Conservation (phyloP, 2,329 filamentous ascomycete genomes). For the Pestalotiopsis sp. region DNA sequence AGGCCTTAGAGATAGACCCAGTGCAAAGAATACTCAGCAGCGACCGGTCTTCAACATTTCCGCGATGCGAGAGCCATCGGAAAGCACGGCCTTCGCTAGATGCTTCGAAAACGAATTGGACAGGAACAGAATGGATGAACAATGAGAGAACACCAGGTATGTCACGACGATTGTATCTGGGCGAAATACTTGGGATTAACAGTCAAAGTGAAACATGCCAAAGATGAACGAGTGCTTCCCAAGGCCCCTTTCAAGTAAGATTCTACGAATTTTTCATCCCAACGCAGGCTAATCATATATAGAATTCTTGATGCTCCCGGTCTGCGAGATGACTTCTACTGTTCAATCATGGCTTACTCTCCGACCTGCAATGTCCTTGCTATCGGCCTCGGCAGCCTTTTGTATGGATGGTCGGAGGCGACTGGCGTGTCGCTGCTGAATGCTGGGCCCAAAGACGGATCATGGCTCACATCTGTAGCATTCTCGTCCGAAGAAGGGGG, state of each 20-base stretch:
- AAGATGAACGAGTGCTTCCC: slow-evolving; percentile 56
- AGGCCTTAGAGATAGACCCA: slow-evolving; percentile 80
- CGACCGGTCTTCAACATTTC: slow-evolving; percentile 31
- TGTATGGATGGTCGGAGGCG: slow-evolving; percentile 89
- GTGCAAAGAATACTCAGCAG: slow-evolving; percentile 67
- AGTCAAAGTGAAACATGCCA: slow-evolving; percentile 12
- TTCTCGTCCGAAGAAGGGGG: slow-evolving; percentile 82
- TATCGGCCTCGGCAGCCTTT: slow-evolving; percentile 75
- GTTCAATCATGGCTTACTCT: slow-evolving; percentile 86
- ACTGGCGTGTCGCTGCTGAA: slow-evolving; percentile 64
- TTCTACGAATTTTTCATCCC: neutral
- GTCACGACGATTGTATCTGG: neutral
- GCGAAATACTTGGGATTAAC: slow-evolving; percentile 20
- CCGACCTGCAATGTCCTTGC: slow-evolving; percentile 74
- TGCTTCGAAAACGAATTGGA: slow-evolving; percentile 42
- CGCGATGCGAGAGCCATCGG: slow-evolving; percentile 29
- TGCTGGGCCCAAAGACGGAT: slow-evolving; percentile 45
- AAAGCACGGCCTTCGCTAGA: slow-evolving; percentile 26
- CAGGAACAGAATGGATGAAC: slow-evolving; percentile 43
- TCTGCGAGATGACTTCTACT: slow-evolving; percentile 95
- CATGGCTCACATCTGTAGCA: slow-evolving; percentile 79
- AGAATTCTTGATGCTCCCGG: slow-evolving; percentile 86
- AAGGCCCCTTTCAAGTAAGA: slow-evolving; percentile 76
- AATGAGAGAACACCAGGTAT: slow-evolving; percentile 24
- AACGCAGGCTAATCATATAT: slow-evolving; percentile 30